These are phyloP conservation scores for Neofusicoccum ribis DNA, from an alignment of 2,329 filamentous ascomycete species.

Conservation along the genomic window DNA sequence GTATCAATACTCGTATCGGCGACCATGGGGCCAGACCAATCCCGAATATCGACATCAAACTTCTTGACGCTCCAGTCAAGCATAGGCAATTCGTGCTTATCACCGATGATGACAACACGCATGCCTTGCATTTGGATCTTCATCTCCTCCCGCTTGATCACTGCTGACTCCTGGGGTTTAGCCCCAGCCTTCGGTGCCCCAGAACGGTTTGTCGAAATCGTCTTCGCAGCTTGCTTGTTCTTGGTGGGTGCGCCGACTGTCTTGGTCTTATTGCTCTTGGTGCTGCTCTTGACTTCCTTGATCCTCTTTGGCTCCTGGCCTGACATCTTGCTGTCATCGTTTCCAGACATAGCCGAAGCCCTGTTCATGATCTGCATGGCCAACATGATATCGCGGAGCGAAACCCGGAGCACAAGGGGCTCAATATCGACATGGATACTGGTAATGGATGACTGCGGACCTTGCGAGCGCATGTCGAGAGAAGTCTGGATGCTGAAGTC, in stretches of 20 bases:
- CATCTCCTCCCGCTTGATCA: conserved; percentile 74
- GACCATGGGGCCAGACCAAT: conserved; percentile 87
- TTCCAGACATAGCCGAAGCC: conserved; percentile 80
- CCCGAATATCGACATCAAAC: conserved; percentile 79
- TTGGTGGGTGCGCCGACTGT: conserved; percentile 44
- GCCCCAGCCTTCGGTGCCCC: conserved; percentile 57
- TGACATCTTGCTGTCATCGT: conserved; percentile 45
- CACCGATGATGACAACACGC: conserved; percentile 89
- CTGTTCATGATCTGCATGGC: conserved; percentile 90
- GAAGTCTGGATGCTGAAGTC: conserved; percentile 92
- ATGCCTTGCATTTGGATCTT: conserved; percentile 85
- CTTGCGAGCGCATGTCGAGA: conserved; percentile 70
- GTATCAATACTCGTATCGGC: conserved; percentile 90
- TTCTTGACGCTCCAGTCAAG: conserved; percentile 91
- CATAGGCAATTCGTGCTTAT: conserved; percentile 91
- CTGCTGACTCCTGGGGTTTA: conserved; percentile 55
- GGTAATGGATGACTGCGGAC: conserved; percentile 61
- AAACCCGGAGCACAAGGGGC: conserved; percentile 85
- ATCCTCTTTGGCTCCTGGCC: conserved; percentile 59
- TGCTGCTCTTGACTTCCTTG: conserved; percentile 49
- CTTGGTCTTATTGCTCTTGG: conserved; percentile 47
- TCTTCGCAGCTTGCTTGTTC: conserved; percentile 45
- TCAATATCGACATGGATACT: conserved; percentile 87
- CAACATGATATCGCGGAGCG: conserved; percentile 89
- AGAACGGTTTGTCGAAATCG: conserved; percentile 42